These are phyloP conservation scores for Adansonia grandidieri DNA, from an alignment of 441 rosid species.

Conservation along the genomic window DNA sequence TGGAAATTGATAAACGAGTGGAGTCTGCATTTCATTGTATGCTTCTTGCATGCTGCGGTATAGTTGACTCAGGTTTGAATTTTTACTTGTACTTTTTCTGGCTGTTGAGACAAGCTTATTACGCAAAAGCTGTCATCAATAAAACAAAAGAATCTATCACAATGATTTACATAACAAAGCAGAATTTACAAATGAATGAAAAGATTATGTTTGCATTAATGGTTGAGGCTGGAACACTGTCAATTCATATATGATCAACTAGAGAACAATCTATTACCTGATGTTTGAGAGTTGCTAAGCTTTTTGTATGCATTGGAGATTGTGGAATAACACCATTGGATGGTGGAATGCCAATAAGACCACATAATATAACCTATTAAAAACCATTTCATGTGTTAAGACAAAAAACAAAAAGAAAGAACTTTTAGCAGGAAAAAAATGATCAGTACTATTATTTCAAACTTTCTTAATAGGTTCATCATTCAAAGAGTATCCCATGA, in stretches of 20 bases:
- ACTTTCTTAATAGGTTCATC: not conserved
- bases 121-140: slow-evolving; percentile 59
- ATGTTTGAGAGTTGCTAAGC: slow-evolving; percentile 77
- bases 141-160: slow-evolving; percentile 9
- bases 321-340: slow-evolving; percentile 83
- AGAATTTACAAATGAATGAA: slow-evolving; percentile 24
- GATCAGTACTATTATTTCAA: not conserved
- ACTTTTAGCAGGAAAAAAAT: not conserved
- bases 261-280: slow-evolving; percentile 47
- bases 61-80: slow-evolving; percentile 62
- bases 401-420: not conserved
- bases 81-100: slow-evolving; percentile 50
- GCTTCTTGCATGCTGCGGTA: slow-evolving; percentile 71
- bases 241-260: slow-evolving; percentile 4
- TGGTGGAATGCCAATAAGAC: slow-evolving; percentile 81
- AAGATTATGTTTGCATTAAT: not conserved
- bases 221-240: not conserved
- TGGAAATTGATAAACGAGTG: slow-evolving; percentile 64
- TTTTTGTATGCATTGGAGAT: slow-evolving; percentile 83
- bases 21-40: slow-evolving; percentile 73
- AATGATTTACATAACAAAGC: slow-evolving; percentile 1
- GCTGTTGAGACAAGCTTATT: slow-evolving; percentile 67
- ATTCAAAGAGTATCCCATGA: slow-evolving; percentile 14
- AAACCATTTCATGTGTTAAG: slow-evolving; percentile 18
- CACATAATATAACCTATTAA: slow-evolving; percentile 64